A percentile compares a stretch with the other conserved stretches of the same genome.
Conservation (phyloP, 305 asterid species). For the Plantago coronopus region DNA sequence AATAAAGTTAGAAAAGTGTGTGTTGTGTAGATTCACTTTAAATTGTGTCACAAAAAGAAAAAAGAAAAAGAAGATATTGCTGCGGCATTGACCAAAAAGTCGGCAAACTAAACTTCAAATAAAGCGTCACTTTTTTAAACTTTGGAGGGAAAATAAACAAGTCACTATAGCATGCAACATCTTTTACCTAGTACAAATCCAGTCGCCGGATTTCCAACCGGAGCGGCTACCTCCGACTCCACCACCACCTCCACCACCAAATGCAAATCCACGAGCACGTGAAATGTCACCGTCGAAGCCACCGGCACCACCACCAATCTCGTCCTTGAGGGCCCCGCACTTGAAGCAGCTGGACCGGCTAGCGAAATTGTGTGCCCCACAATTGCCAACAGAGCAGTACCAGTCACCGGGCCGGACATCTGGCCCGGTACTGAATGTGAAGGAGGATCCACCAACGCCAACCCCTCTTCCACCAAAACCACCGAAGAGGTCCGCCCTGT, state of each 20-base stretch:
- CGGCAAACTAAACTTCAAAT: conserved; percentile 6
- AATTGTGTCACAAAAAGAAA: background rate
- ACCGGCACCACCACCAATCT: conserved; percentile 25
- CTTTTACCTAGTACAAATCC: conserved; percentile 84
- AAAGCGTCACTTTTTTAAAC: background rate
- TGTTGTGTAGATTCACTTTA: conserved; percentile 5
- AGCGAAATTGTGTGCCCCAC: conserved; percentile 98
- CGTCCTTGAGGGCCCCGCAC: conserved; percentile 88
- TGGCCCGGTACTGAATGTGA: conserved; percentile 66
- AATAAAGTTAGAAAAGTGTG: background rate
- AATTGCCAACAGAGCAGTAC: conserved; percentile 75
- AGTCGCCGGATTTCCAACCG: conserved; percentile 97
- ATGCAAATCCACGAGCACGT: conserved; percentile 47
- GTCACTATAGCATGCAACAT: conserved; percentile 1
- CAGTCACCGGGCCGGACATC: conserved; percentile 98
- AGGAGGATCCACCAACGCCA: conserved; percentile 16
- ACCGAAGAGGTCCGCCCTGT: conserved; percentile 34
- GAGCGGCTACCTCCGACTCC: conserved; percentile 55
- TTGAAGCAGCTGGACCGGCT: conserved; percentile 98
- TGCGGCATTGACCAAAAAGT: conserved; percentile 13
- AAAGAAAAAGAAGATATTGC: background rate
- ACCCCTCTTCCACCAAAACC: conserved; percentile 43
- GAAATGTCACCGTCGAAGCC: conserved; percentile 46
- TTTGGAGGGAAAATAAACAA: background rate
- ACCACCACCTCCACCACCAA: conserved; percentile 34